Percentiles rank a stretch among this genome's conserved stretches.
These are phyloP conservation scores for Helenozyma baotianmanensis DNA, from an alignment of 805 yeast genomes.

Conservation along the genomic window DNA sequence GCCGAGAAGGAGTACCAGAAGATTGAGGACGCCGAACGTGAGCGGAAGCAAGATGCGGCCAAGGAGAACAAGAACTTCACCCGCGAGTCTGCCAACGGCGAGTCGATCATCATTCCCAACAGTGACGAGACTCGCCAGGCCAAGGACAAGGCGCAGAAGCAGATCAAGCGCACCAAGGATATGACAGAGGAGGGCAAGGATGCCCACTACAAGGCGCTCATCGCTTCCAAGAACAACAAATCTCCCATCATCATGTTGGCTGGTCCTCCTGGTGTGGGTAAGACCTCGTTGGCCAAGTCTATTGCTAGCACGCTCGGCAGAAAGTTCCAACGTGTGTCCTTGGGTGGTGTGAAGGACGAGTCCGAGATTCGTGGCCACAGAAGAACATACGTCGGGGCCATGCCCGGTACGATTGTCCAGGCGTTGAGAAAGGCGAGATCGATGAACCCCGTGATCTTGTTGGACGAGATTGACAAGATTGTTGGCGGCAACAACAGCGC, in stretches of 20 bases:
- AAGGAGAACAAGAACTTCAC: slow-evolving; percentile 14
- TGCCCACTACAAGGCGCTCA: slow-evolving; percentile 4
- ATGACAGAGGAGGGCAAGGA: slow-evolving; percentile 3
- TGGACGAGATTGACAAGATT: slow-evolving; percentile 84
- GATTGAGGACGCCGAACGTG: slow-evolving; percentile 6
- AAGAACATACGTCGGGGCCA: slow-evolving; percentile 86
- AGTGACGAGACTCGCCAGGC: slow-evolving; percentile 29
- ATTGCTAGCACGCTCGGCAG: slow-evolving; percentile 72
- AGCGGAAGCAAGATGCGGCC: slow-evolving; percentile 5
- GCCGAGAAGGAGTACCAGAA: slow-evolving; percentile 24
- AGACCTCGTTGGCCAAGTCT: slow-evolving; percentile 80
- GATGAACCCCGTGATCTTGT: slow-evolving; percentile 76
- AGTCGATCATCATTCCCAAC: slow-evolving; percentile 31
- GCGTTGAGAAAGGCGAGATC: slow-evolving; percentile 70
- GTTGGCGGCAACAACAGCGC: slow-evolving; percentile 47
- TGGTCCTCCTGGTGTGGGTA: slow-evolving; percentile 95
- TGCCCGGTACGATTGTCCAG: slow-evolving; percentile 81
- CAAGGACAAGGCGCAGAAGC: slow-evolving; percentile 20
- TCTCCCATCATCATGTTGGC: slow-evolving; percentile 78
- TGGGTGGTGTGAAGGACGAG: slow-evolving; percentile 87
- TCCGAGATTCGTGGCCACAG: slow-evolving; percentile 89
- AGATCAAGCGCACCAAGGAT: slow-evolving; percentile 15
- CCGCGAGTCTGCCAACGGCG: slow-evolving; percentile 17
- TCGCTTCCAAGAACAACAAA: slow-evolving; percentile 33
- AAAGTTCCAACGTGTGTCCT: slow-evolving; percentile 71